Evolutionary conservation across 768 basidiomycete species (phyloP), one percentile per base, ranked within the genome.

Genomic region (Boletus barrowsii): DNA sequence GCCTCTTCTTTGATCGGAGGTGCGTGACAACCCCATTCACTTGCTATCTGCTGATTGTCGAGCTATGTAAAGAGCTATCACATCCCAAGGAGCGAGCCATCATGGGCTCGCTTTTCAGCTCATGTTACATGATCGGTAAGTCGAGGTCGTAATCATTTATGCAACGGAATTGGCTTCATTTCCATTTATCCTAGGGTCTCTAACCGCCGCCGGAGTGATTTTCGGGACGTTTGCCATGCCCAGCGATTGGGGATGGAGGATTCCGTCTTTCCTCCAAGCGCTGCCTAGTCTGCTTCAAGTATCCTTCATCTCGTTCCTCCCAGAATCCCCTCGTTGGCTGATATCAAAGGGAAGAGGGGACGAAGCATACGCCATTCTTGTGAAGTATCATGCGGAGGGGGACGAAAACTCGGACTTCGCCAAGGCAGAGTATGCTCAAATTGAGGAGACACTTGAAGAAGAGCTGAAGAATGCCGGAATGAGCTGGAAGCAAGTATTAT

Each of bases 281-380:
- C 61, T 76, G 1, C 84, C 84, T 2, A 79, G 76, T 55, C 29
- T 73, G 9, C 64, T 84, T 20, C 84, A 86, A 57, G 64, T 85
- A 33, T 53, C 58, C n/a, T 81, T 86, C 67, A 72, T 84, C 51
- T 76, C 65, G 61, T 80, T 81, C 60, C 71, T 86, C 17, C 83
- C 84, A 9, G 84, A 86, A 62, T 84, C 82, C 3, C 84, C 84
- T 15, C 76, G 82, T 41, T 86, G 83, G 83, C 73, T 86, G 4
- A 71, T 86, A 33, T 78, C 81, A 4, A 79, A 77, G 49, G 83
- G 83, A 26, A 76, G 82, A 20, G 65, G 67, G 2, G 73, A 74
- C 0, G 80, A 83, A 53, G 82, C 82, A 0, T 68, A 66, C 40
- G 69, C 66, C 2, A 72, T 81, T 33, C 72, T 84, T 15, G 75